These are phyloP conservation scores for Beta lomatogona DNA, from an alignment of 179 eudicot genomes.

Conservation along the genomic window DNA sequence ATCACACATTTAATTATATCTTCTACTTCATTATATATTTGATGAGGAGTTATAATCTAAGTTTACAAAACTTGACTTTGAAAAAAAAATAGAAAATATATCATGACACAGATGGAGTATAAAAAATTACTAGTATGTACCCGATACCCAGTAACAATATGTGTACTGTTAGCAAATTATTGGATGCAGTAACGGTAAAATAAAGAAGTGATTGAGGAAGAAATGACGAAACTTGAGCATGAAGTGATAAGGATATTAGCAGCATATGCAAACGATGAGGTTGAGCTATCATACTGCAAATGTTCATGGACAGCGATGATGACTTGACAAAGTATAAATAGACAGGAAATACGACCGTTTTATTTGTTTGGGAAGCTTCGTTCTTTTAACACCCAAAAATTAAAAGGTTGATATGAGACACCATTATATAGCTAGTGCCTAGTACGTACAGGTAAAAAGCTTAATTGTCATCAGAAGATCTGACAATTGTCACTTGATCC, in stretches of 20 bases:
- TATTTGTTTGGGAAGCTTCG: conserved; percentile 10
- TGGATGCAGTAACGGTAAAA: background rate
- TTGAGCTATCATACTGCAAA: background rate
- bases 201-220: background rate
- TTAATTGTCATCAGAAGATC: background rate
- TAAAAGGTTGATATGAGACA: no score
- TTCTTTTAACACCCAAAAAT: background rate
- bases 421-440: no score
- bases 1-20: no score
- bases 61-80: no score
- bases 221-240: conserved; percentile 8
- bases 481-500: background rate
- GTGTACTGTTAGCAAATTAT: no score
- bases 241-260: conserved; percentile 2
- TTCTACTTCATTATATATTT: no score
- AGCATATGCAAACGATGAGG: background rate
- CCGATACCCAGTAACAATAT: no score
- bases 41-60: no score
- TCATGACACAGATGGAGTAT: no score
- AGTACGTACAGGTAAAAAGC: no score
- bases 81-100: no score
- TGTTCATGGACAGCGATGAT: background rate
- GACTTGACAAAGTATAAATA: background rate
- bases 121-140: no score
- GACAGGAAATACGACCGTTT: conserved; percentile 2